A percentile compares a stretch with the other conserved stretches of the same genome.
phyloP scores from a whole-genome alignment of 306 rosid species.

The Inga leiocalycina region DNA sequence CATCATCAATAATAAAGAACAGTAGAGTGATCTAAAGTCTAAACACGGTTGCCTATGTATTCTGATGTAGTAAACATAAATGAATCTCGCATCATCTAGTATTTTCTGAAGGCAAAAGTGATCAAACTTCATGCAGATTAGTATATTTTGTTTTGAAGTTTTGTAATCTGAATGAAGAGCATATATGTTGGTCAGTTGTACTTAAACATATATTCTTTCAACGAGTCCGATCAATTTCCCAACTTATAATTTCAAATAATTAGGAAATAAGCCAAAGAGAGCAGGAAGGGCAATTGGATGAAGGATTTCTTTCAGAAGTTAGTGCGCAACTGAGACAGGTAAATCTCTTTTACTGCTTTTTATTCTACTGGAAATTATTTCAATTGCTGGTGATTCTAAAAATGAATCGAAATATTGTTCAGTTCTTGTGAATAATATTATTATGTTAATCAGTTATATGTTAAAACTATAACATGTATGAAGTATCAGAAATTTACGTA shows the following conservation, averaged over 20 bases:
- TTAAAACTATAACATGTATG: not conserved
- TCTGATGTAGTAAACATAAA: slow-evolving; percentile 7
- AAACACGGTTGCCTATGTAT: slow-evolving; percentile 4
- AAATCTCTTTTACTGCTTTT: slow-evolving; percentile 37
- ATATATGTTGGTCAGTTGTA: slow-evolving; percentile 23
- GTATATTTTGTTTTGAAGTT: slow-evolving; percentile 2
- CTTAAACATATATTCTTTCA: not conserved
- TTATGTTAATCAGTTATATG: not conserved
- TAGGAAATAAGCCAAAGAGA: slow-evolving; percentile 81
- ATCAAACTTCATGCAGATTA: slow-evolving; percentile 16
- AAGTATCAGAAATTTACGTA: slow-evolving; percentile 10
- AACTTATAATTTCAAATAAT: slow-evolving; percentile 33
- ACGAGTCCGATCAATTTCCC: slow-evolving; percentile 12
- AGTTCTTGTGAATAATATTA: not conserved
- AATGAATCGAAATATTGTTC: not conserved
- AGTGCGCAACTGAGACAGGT: slow-evolving; percentile 91
- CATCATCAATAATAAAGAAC: slow-evolving; percentile 24
- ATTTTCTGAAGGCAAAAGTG: slow-evolving; percentile 20
- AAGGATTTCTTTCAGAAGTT: slow-evolving; percentile 95
- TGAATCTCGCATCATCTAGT: slow-evolving; percentile 19
- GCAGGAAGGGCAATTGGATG: slow-evolving; percentile 83
- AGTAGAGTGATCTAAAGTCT: not conserved
- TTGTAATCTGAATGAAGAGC: slow-evolving; percentile 25
- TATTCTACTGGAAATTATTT: slow-evolving; percentile 17
- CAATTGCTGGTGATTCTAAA: slow-evolving; percentile 19